Percentiles rank a stretch among this genome's conserved stretches.
These are phyloP conservation scores for sunflower (Helianthus annuus) DNA, from an alignment of 129 eudicot genomes.

Conservation along the genomic window DNA sequence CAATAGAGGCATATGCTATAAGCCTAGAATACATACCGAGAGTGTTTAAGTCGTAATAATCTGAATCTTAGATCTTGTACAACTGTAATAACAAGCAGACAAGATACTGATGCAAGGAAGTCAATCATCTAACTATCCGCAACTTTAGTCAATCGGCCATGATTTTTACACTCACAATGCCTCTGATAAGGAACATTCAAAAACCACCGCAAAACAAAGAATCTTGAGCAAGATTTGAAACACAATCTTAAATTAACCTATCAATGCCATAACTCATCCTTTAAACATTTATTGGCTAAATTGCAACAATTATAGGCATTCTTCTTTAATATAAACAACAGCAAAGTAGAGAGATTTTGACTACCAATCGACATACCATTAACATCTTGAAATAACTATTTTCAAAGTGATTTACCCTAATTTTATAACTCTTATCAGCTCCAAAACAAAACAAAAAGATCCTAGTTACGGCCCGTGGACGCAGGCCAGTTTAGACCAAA, in stretches of 20 bases:
- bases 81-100: not conserved
- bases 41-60: not conserved
- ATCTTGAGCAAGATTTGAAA: not conserved
- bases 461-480: too few relatives aligned
- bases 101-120: constrained; percentile 1
- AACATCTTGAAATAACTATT: constrained; percentile 6
- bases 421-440: too few relatives aligned
- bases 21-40: not conserved
- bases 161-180: not conserved
- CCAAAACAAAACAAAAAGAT: too few relatives aligned
- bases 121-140: not conserved
- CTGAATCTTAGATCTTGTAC: not conserved
- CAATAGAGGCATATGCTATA: not conserved
- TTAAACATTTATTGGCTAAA: not conserved
- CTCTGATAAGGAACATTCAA: not conserved
- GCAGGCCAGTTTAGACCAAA: too few relatives aligned
- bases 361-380: constrained; percentile 4
- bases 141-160: too few relatives aligned
- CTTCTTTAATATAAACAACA: constrained; percentile 14
- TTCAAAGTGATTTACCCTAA: too few relatives aligned
- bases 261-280: not conserved
- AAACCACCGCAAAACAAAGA: not conserved
- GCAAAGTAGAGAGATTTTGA: not conserved
- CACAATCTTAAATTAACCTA: constrained; percentile 7
- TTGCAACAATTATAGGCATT: not conserved